Evolutionary conservation across 148 eudicot genomes (phyloP).

Genomic region (Simmondsia chinensis): DNA sequence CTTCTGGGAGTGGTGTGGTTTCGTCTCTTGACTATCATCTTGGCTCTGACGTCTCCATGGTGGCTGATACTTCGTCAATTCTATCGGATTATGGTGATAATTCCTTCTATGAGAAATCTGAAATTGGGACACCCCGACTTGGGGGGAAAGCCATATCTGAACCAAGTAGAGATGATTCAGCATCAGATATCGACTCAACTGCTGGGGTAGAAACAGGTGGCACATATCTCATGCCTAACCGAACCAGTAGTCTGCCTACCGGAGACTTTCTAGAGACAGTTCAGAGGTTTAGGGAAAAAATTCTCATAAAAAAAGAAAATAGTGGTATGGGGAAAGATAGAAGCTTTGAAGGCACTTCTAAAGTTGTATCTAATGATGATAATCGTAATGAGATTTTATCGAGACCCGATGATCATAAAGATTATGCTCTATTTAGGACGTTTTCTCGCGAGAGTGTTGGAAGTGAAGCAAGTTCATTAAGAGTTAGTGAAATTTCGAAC

Average conservation of each 20-base stretch:
- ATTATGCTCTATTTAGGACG: conserved; percentile 17
- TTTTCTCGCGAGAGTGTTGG: conserved; percentile 47
- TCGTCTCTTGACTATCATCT: conserved; percentile 26
- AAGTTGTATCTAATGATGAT: conserved; percentile 13
- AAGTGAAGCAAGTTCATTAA: conserved; percentile 40
- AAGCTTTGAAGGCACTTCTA: conserved; percentile 14
- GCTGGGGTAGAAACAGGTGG: conserved; percentile 9
- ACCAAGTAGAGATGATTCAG: conserved; percentile 26
- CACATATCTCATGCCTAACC: conserved; percentile 14
- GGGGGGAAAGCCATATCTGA: conserved; percentile 29
- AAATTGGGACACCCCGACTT: conserved; percentile 41
- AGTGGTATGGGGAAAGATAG: conserved; percentile 9
- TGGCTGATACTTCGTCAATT: conserved; percentile 39
- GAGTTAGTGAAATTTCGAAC: conserved; percentile 32
- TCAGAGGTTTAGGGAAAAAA: conserved; percentile 20
- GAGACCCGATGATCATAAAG: conserved; percentile 22
- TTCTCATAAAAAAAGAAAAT: conserved; percentile 12
- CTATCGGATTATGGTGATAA: conserved; percentile 54
- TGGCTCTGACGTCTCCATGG: conserved; percentile 30
- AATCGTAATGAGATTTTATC: conserved; percentile 24
- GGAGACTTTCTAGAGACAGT: conserved; percentile 27
- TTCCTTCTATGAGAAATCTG: conserved; percentile 41
- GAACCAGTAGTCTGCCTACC: conserved; percentile 19
- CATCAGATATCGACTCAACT: conserved; percentile 12
- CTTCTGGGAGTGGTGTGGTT: conserved; percentile 17